Conservation (phyloP, 2,329 filamentous ascomycete species). For the Mariannaea sp. region DNA sequence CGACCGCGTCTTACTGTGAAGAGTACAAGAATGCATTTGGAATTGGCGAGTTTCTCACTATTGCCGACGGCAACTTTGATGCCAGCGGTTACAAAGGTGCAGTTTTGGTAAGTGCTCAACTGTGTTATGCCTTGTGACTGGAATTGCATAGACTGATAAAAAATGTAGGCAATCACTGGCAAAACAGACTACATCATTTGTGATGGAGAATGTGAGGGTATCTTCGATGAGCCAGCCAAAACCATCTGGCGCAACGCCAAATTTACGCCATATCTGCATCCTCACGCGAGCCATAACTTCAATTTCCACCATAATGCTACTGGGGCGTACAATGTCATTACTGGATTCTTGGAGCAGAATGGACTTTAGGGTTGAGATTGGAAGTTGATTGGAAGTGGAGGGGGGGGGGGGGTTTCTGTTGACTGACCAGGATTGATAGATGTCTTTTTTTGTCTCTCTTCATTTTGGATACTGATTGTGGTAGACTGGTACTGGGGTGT, state of each 20-base stretch:
- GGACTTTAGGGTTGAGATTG: slow-evolving; percentile 4
- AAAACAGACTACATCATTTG: slow-evolving; percentile 33
- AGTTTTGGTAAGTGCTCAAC: slow-evolving; percentile 14
- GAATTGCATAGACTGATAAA: no score
- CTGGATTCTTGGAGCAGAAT: slow-evolving; percentile 14
- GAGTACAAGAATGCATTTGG: slow-evolving; percentile 25
- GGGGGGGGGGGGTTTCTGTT: no score
- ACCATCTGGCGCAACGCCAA: slow-evolving; percentile 28
- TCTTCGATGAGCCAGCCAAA: slow-evolving; percentile 34
- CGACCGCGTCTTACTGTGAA: slow-evolving; percentile 19
- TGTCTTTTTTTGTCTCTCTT: no score
- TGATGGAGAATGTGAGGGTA: slow-evolving; percentile 34
- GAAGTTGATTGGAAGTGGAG: no score
- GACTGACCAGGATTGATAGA: no score
- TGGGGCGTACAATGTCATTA: slow-evolving; percentile 23
- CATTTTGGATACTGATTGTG: no score
- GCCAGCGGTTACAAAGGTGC: slow-evolving; percentile 24
- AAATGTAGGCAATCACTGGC: slow-evolving; percentile 18
- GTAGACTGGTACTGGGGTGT: no score
- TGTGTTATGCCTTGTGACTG: no score
- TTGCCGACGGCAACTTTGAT: slow-evolving; percentile 24
- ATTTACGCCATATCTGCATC: slow-evolving; percentile 23
- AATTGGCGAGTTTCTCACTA: slow-evolving; percentile 27
- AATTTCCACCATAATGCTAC: slow-evolving; percentile 26
- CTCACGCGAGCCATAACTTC: slow-evolving; percentile 27